These are phyloP conservation scores for Cordyceps cicadae DNA, from an alignment of 2,329 filamentous ascomycete genomes.

Conservation along the genomic window DNA sequence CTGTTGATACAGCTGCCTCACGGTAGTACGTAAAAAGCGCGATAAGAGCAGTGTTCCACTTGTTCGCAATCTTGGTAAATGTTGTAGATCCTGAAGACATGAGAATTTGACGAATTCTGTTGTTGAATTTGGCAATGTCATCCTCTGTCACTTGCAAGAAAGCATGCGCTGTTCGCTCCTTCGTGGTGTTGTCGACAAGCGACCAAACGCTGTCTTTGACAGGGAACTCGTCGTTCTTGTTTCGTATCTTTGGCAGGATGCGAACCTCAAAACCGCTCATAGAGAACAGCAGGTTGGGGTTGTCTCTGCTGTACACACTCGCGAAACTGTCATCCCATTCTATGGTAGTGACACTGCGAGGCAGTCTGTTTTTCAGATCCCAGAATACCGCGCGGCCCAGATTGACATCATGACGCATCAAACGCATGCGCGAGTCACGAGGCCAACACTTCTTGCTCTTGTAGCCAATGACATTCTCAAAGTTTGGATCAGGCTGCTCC, in stretches of 20 bases:
- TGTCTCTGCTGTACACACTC: slow-evolving; percentile 96
- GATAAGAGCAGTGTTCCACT: slow-evolving; percentile 98
- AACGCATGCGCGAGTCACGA: slow-evolving; percentile 89
- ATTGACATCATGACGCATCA: slow-evolving; percentile 99
- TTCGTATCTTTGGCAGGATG: slow-evolving; percentile 89
- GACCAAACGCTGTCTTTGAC: slow-evolving; percentile 99
- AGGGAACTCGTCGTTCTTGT: slow-evolving; percentile 91
- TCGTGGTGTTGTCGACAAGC: slow-evolving; percentile 88
- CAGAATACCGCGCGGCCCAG: slow-evolving; percentile 96
- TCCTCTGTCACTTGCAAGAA: slow-evolving; percentile 98
- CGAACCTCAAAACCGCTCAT: slow-evolving; percentile 98
- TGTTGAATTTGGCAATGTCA: slow-evolving; percentile 98
- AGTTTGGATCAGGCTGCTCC: slow-evolving; percentile 96
- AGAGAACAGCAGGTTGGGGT: slow-evolving; percentile 91
- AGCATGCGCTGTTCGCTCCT: slow-evolving; percentile 93
- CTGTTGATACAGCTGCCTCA: slow-evolving; percentile 92
- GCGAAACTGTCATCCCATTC: slow-evolving; percentile 99
- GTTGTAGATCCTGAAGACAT: slow-evolving; percentile 99
- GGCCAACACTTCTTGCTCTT: slow-evolving; percentile 99
- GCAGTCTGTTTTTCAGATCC: slow-evolving; percentile 95
- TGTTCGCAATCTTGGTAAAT: slow-evolving; percentile 99
- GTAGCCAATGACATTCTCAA: slow-evolving; percentile 98
- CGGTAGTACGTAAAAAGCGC: slow-evolving; percentile 98
- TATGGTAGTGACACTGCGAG: slow-evolving; percentile 89
- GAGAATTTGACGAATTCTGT: slow-evolving; percentile 93